These are phyloP conservation scores for Cupressus sempervirens DNA, from an alignment of 75 land plant species.

Conservation along the genomic window DNA sequence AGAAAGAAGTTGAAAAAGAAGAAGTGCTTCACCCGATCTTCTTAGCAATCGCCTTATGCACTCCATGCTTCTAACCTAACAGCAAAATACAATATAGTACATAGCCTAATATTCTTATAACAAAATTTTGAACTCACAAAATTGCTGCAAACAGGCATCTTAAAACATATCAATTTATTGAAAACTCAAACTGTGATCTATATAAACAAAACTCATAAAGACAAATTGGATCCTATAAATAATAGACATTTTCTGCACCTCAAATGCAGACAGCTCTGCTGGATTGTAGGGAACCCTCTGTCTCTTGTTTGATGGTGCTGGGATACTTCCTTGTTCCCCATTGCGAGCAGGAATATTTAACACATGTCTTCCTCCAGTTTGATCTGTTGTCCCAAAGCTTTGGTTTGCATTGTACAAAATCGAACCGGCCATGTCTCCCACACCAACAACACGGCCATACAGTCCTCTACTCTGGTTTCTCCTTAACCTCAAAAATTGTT, in stretches of 20 bases:
- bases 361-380: slow-evolving; percentile 38
- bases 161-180: not conserved
- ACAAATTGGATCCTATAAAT: not conserved
- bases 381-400: slow-evolving; percentile 30
- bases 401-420: slow-evolving; percentile 57
- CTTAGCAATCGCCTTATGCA: slow-evolving; percentile 88
- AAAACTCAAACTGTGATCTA: not conserved
- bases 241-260: slow-evolving; percentile 42
- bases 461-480: slow-evolving; percentile 89
- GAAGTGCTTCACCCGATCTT: slow-evolving; percentile 92
- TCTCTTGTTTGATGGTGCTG: slow-evolving; percentile 53
- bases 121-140: not conserved
- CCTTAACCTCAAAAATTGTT: slow-evolving; percentile 74
- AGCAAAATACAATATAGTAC: not conserved
- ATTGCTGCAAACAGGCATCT: not conserved
- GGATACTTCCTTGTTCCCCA: slow-evolving; percentile 32
- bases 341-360: slow-evolving; percentile 43
- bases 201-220: not conserved
- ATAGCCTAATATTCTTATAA: not conserved
- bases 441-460: slow-evolving; percentile 87
- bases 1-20: slow-evolving; percentile 80
- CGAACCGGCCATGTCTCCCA: slow-evolving; percentile 79
- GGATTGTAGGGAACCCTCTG: slow-evolving; percentile 80
- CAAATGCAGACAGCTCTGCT: slow-evolving; percentile 93
- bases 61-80: slow-evolving; percentile 95